Evolutionary conservation across 768 basidiomycete species (phyloP).

Genomic region (Phanerodontia chrysosporium): DNA sequence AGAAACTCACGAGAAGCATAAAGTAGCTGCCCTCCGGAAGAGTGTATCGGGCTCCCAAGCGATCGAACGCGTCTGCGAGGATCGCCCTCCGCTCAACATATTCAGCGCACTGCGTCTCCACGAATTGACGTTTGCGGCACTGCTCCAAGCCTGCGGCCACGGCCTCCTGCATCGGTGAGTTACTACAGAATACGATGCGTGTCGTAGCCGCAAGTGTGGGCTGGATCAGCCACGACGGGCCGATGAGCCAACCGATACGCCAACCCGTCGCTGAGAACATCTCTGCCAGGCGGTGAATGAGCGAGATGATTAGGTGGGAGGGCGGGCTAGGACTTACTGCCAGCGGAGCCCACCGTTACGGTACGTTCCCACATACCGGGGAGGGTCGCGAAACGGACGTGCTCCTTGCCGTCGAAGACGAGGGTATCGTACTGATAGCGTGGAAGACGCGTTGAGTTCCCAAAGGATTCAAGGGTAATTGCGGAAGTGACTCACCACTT

Average conservation of each 20-base stretch:
- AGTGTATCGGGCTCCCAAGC: constrained; percentile 79
- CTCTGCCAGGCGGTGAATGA: constrained; percentile 43
- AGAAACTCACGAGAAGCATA: constrained; percentile 64
- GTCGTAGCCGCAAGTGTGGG: constrained; percentile 90
- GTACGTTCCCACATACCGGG: constrained; percentile 99
- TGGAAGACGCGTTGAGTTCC: constrained; percentile 1
- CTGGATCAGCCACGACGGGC: constrained; percentile 72
- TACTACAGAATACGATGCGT: constrained; percentile 92
- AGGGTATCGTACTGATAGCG: constrained; percentile 82
- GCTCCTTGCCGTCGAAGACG: constrained; percentile 82
- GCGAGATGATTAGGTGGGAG: not conserved
- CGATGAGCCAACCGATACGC: constrained; percentile 97
- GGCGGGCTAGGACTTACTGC: constrained; percentile 54
- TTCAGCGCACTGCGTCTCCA: constrained; percentile 68
- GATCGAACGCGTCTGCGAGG: constrained; percentile 77
- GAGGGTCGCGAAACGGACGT: constrained; percentile 88
- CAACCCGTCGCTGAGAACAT: constrained; percentile 96
- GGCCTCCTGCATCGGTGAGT: constrained; percentile 94
- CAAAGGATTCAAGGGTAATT: not conserved
- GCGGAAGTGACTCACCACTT: constrained; percentile 66
- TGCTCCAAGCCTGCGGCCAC: constrained; percentile 86
- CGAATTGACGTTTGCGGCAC: constrained; percentile 67
- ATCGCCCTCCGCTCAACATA: constrained; percentile 78
- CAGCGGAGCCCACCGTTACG: constrained; percentile 92
- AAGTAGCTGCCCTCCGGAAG: constrained; percentile 91